A percentile compares a stretch with the other conserved stretches of the same genome.
Conservation (phyloP, 2,329 filamentous ascomycete genomes). For the Rhinocladiella similis region DNA sequence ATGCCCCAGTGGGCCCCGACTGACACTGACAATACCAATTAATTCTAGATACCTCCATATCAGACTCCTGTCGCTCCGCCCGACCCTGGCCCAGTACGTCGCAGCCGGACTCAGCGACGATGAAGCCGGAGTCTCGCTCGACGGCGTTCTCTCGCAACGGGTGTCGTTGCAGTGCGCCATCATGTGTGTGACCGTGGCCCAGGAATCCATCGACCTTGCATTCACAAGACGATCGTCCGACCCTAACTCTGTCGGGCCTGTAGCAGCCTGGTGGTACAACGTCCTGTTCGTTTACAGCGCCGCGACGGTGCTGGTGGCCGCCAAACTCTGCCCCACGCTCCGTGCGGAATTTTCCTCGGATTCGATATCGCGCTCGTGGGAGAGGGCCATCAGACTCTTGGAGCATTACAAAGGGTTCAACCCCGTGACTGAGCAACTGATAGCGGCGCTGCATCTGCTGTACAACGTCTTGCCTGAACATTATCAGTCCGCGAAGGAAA, state of each 20-base stretch:
- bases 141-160: background rate
- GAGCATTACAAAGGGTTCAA: background rate
- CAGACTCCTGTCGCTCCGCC: background rate
- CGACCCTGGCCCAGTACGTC: background rate
- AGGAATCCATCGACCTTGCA: background rate
- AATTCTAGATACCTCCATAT: background rate
- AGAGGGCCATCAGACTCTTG: background rate
- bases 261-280: background rate
- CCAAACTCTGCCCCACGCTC: background rate
- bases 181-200: background rate
- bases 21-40: background rate
- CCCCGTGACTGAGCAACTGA: background rate
- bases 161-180: background rate
- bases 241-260: background rate
- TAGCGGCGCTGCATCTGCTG: background rate
- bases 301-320: background rate
- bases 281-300: background rate
- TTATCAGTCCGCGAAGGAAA: background rate
- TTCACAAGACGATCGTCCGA: background rate
- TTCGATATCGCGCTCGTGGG: background rate
- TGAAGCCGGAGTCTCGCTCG: background rate
- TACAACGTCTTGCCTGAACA: background rate
- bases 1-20: background rate
- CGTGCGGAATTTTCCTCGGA: background rate
- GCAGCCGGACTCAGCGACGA: background rate